Conservation (phyloP, 495 filamentous ascomycete species). For the Aspergillus egyptiacus region DNA sequence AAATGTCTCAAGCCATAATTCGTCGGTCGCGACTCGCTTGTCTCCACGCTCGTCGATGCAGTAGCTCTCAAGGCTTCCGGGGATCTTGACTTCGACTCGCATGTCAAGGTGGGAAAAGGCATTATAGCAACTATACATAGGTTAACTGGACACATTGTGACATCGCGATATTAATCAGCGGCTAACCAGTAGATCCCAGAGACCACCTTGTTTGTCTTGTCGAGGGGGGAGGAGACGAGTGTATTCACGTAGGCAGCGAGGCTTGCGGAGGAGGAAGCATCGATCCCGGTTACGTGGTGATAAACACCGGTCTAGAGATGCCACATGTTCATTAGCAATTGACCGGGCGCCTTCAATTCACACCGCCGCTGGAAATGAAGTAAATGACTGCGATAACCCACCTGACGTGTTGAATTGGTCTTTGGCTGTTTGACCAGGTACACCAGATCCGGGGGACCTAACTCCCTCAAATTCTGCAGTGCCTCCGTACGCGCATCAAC, state of each 20-base stretch:
- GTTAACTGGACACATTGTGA: constrained; percentile 13
- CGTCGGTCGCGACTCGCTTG: constrained; percentile 84
- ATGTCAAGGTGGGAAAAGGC: constrained; percentile 97
- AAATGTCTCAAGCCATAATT: constrained; percentile 95
- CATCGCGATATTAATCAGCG: constrained; percentile 10
- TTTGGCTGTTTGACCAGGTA: constrained; percentile 85
- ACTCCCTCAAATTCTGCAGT: constrained; percentile 74
- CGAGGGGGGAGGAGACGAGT: constrained; percentile 79
- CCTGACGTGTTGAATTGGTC: constrained; percentile 46
- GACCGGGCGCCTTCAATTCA: background rate
- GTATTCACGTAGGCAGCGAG: constrained; percentile 98
- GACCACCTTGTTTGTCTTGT: constrained; percentile 82
- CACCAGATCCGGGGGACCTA: constrained; percentile 92
- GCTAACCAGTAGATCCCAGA: constrained; percentile 88
- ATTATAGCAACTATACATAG: constrained; percentile 81
- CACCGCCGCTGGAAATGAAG: background rate
- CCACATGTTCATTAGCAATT: constrained; percentile 1
- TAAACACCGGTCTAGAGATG: constrained; percentile 73
- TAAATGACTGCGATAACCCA: constrained; percentile 17
- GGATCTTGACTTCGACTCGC: constrained; percentile 95
- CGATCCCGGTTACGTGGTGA: constrained; percentile 96
- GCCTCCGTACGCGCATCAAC: constrained; percentile 86
- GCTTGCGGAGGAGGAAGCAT: constrained; percentile 95
- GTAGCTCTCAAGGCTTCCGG: constrained; percentile 90
- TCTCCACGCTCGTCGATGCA: constrained; percentile 95